Base-by-base conservation (phyloP, 192 early-diverging fungal species). In the Phlyctochytrium planicorne region DNA sequence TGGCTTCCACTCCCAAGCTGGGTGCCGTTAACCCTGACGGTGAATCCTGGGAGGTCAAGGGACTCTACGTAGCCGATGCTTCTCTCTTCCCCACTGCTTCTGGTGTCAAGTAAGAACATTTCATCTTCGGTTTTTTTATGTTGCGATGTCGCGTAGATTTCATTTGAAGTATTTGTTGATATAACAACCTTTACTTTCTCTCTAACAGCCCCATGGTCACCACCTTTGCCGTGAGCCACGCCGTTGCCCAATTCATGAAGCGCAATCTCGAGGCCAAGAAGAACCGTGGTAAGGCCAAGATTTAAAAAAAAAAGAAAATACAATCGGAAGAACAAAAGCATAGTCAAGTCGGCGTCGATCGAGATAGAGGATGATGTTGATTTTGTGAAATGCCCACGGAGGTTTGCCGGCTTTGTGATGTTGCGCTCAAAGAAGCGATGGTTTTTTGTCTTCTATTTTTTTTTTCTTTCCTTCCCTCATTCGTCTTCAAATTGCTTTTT, bases 61-160 rank as follows among this genome's bases (percentile, higher is more conserved):
- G 82, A 32, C 78, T 91, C 30, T 93, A 87, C 70, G 88, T 93
- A 0, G 83, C 85, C 16, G 90, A 93, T 70, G 84, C 89, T 0
- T 85, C 81, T 16, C 27, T 89, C 32, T 89, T 91, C 68, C 89
- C 91, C 2, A 87, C 89, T 2, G 82, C 90, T 0, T 79, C 74
- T 60, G 91, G 91, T 71, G 90, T 91, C n/a, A 70, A 70, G 66
- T 67, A 31, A 56, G 66, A 55, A 55, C 47, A n/a, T 29, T 30
- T 53, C 40, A 16, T 29, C 50, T 0, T 20, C 17, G 52, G 20
- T 1, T 20, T 24, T 59, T 60, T 65, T 25, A 1, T 65, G 50
- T 20, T 0, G n/a, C 12, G 23, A 14, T 24, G 20, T 2, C 50
- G 52, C n/a, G n/a, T n/a, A n/a, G n/a, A n/a, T n/a, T n/a, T n/a